phyloP scores from a whole-genome alignment of 148 eudicot genomes.

The Spergularia bocconei region DNA sequence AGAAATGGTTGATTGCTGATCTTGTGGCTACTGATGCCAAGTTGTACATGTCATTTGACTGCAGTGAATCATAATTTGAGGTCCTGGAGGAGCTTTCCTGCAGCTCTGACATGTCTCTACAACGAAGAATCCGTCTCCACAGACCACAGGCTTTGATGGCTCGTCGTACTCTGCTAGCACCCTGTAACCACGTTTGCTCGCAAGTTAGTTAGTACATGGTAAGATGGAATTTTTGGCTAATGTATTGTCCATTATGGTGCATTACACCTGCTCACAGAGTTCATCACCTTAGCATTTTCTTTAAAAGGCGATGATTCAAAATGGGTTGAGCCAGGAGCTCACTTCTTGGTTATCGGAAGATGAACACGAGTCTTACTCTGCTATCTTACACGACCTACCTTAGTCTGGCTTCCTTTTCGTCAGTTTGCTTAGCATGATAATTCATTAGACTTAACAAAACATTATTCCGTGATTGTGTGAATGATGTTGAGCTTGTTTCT shows the following conservation, averaged over 20 bases:
- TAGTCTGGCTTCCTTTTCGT: too few relatives aligned
- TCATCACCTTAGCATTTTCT: too few relatives aligned
- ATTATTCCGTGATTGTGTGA: slow-evolving; percentile 10
- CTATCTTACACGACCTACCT: too few relatives aligned
- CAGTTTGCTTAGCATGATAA: too few relatives aligned
- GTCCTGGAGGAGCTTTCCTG: neutral
- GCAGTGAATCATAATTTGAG: neutral
- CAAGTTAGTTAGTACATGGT: neutral
- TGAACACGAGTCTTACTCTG: too few relatives aligned
- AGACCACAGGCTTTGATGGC: neutral
- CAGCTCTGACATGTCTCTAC: neutral
- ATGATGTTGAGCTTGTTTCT: slow-evolving; percentile 55
- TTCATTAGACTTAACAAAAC: too few relatives aligned
- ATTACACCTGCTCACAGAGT: too few relatives aligned
- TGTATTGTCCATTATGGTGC: too few relatives aligned
- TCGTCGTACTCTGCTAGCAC: neutral
- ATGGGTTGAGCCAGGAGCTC: too few relatives aligned
- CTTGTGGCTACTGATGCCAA: slow-evolving; percentile 1
- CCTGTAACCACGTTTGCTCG: neutral
- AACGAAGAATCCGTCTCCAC: neutral
- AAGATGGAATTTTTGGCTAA: too few relatives aligned
- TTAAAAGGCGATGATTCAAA: too few relatives aligned
- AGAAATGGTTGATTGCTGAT: neutral
- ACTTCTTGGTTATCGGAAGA: too few relatives aligned
- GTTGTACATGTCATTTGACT: neutral